These are phyloP conservation scores for Backusella morwellensis DNA, from an alignment of 192 early-diverging fungal genomes.

Conservation along the genomic window DNA sequence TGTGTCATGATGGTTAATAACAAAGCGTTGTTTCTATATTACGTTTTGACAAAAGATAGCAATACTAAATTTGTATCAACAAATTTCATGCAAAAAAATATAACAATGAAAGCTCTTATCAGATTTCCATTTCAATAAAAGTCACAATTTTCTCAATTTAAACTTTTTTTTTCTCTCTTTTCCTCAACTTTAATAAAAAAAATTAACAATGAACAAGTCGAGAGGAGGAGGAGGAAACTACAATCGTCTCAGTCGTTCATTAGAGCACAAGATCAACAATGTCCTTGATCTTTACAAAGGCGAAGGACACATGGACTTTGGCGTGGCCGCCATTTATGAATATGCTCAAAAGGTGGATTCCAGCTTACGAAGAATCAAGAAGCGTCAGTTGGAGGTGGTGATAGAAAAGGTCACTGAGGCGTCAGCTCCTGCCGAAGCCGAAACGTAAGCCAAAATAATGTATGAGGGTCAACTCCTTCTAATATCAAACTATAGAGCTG, in stretches of 20 bases:
- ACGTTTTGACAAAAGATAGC: too few species aligned
- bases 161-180: conserved; percentile 5
- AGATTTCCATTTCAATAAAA: neutral
- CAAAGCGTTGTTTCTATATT: too few species aligned
- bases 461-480: neutral
- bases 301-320: conserved; percentile 16
- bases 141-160: neutral
- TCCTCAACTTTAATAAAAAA: neutral
- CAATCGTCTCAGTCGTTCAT: conserved; percentile 11
- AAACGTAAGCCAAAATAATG: neutral
- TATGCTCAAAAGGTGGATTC: conserved; percentile 35
- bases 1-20: too few species aligned
- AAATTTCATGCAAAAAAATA: too few species aligned
- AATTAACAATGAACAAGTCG: neutral
- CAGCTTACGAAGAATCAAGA: conserved; percentile 38
- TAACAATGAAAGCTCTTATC: too few species aligned
- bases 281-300: conserved; percentile 27
- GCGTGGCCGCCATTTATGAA: conserved; percentile 17
- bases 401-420: conserved; percentile 26
- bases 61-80: too few species aligned
- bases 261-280: conserved; percentile 26
- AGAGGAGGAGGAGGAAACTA: conserved; percentile 12
- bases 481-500: neutral
- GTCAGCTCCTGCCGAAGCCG: neutral
- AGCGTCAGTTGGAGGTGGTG: conserved; percentile 31